Base-by-base conservation (phyloP, 345 rosid species). In the Punica granatum region DNA sequence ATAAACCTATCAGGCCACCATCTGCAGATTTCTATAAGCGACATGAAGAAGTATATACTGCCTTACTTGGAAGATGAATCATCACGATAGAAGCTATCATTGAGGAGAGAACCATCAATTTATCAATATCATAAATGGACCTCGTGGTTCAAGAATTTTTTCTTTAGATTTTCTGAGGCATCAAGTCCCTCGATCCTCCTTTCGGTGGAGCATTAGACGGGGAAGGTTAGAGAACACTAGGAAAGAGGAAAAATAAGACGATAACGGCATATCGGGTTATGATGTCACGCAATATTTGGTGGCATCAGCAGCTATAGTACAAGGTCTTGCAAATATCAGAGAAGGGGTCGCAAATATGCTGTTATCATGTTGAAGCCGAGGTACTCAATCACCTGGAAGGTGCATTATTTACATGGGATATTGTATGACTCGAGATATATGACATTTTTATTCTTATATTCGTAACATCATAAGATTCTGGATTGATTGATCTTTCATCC, bases 11-110 rank as follows among this genome's bases (percentile, higher is more conserved):
- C 85, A 0, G 94, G 97, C 14, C 78, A 77, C 68, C 92, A 86
- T 78, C 86, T 87, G 19, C 72, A 87, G 25, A 84, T 85, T 64
- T 79, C 86, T 37, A 31, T 37, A 39, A 67, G 68, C 16, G 93
- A 91, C 66, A 84, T 88, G 87, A 78, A 82, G 64, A 86, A 80
- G 75, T 78, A 85, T 69, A 68, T 85, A 30, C 82, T 83, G 43
- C 92, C 95, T 44, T 85, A 85, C 77, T 81, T 87, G 73, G 51
- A 60, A 64, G 81, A 81, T 69, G 74, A 78, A 43, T 42, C 76
- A 19, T 60, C 78, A 11, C n/a, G 60, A 44, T 34, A 67, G 13
- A 64, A 49, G 16, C 66, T 28, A 36, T 60, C 51, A 25, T 0
- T 56, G 67, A 60, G 79, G 77, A 70, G 65, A 5, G 43, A 62